Evolutionary conservation across 1,284 basidiomycete species (phyloP).

Genomic region (Marasmius fiardii): DNA sequence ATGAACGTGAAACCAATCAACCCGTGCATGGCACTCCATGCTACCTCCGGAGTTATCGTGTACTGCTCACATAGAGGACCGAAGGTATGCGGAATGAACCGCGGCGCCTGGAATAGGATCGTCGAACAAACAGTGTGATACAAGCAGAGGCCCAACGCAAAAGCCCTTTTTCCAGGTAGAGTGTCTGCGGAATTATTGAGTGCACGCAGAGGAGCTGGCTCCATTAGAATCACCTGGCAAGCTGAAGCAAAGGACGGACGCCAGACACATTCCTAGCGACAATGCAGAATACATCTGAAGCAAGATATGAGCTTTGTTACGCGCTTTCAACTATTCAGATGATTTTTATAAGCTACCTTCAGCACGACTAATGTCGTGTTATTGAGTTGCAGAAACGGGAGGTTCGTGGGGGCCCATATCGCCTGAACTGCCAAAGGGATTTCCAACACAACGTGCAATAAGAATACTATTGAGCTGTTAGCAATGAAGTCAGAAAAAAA

Average conservation of each 20-base stretch:
- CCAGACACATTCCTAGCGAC: conserved; percentile 54
- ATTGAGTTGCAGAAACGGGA: conserved; percentile 76
- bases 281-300: conserved; percentile 64
- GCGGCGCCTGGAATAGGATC: conserved; percentile 69
- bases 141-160: conserved; percentile 71
- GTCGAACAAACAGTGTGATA: conserved; percentile 78
- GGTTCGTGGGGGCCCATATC: conserved; percentile 53
- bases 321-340: background rate
- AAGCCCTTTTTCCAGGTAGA: conserved; percentile 78
- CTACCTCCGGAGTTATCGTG: conserved; percentile 59
- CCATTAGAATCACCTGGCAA: conserved; percentile 51
- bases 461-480: conserved; percentile 60
- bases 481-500: no score
- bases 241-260: conserved; percentile 54
- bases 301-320: background rate
- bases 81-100: conserved; percentile 73
- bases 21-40: conserved; percentile 70
- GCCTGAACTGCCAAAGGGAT: conserved; percentile 73
- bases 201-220: background rate
- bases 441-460: conserved; percentile 77
- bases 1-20: conserved; percentile 56
- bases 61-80: conserved; percentile 55
- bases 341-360: conserved; percentile 47
- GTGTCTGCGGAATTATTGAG: conserved; percentile 71
- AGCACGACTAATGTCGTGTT: conserved; percentile 75